Conservation (phyloP, 2,329 filamentous ascomycete genomes). For the Epicoccum sorghinum region DNA sequence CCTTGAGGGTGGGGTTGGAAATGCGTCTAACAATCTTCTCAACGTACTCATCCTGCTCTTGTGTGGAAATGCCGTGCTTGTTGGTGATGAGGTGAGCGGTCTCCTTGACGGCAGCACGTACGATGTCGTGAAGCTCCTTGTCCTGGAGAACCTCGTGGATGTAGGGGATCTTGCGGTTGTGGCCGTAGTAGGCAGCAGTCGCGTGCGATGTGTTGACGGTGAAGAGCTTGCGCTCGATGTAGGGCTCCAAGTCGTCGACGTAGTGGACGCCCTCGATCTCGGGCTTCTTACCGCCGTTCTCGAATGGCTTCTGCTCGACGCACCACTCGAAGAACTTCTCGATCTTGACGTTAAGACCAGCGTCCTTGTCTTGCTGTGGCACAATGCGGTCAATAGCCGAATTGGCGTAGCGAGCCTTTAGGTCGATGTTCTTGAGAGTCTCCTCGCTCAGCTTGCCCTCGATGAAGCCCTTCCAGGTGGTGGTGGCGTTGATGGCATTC, state of each 20-base stretch:
- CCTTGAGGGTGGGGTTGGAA: conserved; percentile 90
- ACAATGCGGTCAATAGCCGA: conserved; percentile 98
- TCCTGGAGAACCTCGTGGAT: conserved; percentile 90
- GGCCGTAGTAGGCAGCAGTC: conserved; percentile 93
- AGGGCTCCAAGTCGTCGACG: conserved; percentile 88
- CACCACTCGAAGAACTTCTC: conserved; percentile 99
- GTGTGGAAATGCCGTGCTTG: conserved; percentile 79
- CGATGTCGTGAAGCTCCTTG: conserved; percentile 76
- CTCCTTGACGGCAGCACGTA: conserved; percentile 80
- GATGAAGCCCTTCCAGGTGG: conserved; percentile 83
- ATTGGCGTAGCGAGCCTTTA: conserved; percentile 90
- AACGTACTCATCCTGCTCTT: conserved; percentile 85
- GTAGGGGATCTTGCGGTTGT: conserved; percentile 82
- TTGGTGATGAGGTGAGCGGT: conserved; percentile 83
- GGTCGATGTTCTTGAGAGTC: conserved; percentile 70
- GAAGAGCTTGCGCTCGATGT: conserved; percentile 99
- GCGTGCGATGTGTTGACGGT: conserved; percentile 99
- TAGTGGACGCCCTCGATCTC: conserved; percentile 88
- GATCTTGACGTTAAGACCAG: conserved; percentile 88
- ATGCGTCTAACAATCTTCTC: conserved; percentile 92
- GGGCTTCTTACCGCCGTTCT: conserved; percentile 68
- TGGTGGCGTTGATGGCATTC: conserved; percentile 94
- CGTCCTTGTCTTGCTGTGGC: conserved; percentile 80
- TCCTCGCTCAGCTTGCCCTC: conserved; percentile 72
- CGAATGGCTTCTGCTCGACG: conserved; percentile 85